Evolutionary conservation across 1,284 basidiomycete species (phyloP).

Genomic region (Malassezia yamatoensis): DNA sequence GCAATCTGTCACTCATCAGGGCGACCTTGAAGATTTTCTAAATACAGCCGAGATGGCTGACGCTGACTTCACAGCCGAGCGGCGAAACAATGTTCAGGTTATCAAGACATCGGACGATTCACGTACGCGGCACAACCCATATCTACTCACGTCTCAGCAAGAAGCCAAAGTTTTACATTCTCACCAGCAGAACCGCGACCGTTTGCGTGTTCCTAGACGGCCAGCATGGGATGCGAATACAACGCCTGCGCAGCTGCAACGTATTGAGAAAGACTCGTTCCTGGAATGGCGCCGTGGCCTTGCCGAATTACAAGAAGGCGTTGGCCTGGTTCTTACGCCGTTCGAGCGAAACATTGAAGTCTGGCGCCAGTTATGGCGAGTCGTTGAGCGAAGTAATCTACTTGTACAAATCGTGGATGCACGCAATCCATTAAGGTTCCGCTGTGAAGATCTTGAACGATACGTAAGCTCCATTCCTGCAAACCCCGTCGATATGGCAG

Average conservation of each 20-base stretch:
- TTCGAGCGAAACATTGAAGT: slow-evolving; percentile 48
- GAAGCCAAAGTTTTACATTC: slow-evolving; percentile 55
- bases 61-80: slow-evolving; percentile 92
- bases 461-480: slow-evolving; percentile 56
- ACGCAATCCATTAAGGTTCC: slow-evolving; percentile 43
- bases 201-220: slow-evolving; percentile 38
- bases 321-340: slow-evolving; percentile 45
- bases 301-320: slow-evolving; percentile 43
- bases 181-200: slow-evolving; percentile 38
- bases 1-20: slow-evolving; percentile 88
- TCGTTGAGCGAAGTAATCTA: slow-evolving; percentile 44
- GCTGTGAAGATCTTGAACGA: slow-evolving; percentile 46
- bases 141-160: slow-evolving; percentile 72
- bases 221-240: slow-evolving; percentile 40
- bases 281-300: slow-evolving; percentile 45
- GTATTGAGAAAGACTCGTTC: slow-evolving; percentile 43
- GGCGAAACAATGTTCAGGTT: slow-evolving; percentile 74
- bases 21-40: slow-evolving; percentile 89
- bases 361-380: slow-evolving; percentile 48
- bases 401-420: slow-evolving; percentile 48
- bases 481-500: slow-evolving; percentile 67
- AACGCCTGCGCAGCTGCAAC: slow-evolving; percentile 41
- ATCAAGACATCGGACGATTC: slow-evolving; percentile 57
- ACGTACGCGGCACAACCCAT: slow-evolving; percentile 60
- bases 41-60: slow-evolving; percentile 89